A percentile compares a stretch with the other conserved stretches of the same genome.
Evolutionary conservation across 2,329 filamentous ascomycete species (phyloP).

Genomic region (Capronia epimyces): DNA sequence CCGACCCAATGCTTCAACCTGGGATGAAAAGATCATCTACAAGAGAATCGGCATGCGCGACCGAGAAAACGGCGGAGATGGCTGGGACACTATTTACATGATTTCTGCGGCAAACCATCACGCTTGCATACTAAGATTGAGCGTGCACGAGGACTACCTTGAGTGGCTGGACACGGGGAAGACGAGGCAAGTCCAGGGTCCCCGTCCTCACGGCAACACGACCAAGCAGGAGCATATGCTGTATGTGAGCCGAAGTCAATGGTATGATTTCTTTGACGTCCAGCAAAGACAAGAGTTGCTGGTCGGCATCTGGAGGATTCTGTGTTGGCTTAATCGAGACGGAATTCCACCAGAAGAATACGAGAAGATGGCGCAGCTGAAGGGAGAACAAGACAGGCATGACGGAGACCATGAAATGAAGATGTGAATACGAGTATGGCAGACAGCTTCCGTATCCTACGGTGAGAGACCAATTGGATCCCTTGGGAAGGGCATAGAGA

Average conservation of each 20-base stretch:
- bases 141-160: slow-evolving; percentile 53
- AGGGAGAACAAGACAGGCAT: slow-evolving; percentile 1
- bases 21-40: slow-evolving; percentile 28
- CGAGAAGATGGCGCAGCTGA: slow-evolving; percentile 22
- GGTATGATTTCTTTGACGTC: slow-evolving; percentile 54
- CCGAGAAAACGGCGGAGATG: slow-evolving; percentile 9
- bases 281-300: slow-evolving; percentile 53
- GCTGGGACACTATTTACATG: slow-evolving; percentile 23
- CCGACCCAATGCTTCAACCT: slow-evolving; percentile 21
- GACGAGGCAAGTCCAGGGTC: slow-evolving; percentile 16
- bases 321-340: slow-evolving; percentile 48
- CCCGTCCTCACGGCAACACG: background rate
- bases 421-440: background rate
- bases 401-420: slow-evolving; percentile 14
- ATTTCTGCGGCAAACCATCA: slow-evolving; percentile 49
- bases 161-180: slow-evolving; percentile 48
- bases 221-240: slow-evolving; percentile 38
- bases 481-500: background rate
- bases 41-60: slow-evolving; percentile 21
- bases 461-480: too few species aligned
- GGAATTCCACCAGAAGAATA: slow-evolving; percentile 23
- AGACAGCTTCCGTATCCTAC: background rate
- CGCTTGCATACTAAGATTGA: slow-evolving; percentile 54
- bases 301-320: slow-evolving; percentile 53
- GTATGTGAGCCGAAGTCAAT: slow-evolving; percentile 50